Evolutionary conservation across 768 basidiomycete species (phyloP).

Genomic region (Mycena sanguinolenta): DNA sequence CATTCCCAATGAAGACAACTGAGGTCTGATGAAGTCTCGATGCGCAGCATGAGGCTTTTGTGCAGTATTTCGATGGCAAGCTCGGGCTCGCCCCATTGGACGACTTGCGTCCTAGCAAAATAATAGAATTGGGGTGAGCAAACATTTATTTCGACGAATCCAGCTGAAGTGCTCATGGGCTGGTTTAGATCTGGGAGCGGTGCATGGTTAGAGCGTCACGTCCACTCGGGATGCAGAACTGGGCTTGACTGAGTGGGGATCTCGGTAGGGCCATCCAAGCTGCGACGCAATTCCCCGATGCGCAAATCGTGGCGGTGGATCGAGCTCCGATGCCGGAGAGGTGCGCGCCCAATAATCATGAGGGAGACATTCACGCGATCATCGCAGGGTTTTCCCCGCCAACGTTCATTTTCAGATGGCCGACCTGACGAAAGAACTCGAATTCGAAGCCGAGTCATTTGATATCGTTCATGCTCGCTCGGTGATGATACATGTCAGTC

Average conservation of each 20-base stretch:
- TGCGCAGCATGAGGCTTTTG: background rate
- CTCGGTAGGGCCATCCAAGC: slow-evolving; percentile 11
- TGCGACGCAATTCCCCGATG: slow-evolving; percentile 10
- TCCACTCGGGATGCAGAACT: too few relatives aligned
- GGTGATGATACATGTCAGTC: slow-evolving; percentile 7
- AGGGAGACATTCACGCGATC: background rate
- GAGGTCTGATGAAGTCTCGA: background rate
- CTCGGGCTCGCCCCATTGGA: background rate
- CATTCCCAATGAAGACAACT: too few relatives aligned
- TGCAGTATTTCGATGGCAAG: background rate
- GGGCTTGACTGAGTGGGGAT: too few relatives aligned
- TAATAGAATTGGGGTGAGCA: background rate
- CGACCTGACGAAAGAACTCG: background rate
- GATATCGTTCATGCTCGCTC: slow-evolving; percentile 16
- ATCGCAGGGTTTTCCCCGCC: background rate
- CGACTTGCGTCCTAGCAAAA: background rate
- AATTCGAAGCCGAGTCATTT: slow-evolving; percentile 5
- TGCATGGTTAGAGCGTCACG: background rate
- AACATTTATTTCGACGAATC: background rate
- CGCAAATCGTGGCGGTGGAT: slow-evolving; percentile 12
- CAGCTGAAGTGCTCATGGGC: too few relatives aligned
- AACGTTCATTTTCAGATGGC: slow-evolving; percentile 3
- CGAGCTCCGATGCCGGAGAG: background rate
- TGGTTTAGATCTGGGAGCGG: slow-evolving; percentile 18
- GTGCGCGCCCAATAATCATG: background rate